Evolutionary conservation across 192 early-diverging fungal species (phyloP), one percentile per base, ranked within the genome.

Genomic region (Linnemannia elongata): DNA sequence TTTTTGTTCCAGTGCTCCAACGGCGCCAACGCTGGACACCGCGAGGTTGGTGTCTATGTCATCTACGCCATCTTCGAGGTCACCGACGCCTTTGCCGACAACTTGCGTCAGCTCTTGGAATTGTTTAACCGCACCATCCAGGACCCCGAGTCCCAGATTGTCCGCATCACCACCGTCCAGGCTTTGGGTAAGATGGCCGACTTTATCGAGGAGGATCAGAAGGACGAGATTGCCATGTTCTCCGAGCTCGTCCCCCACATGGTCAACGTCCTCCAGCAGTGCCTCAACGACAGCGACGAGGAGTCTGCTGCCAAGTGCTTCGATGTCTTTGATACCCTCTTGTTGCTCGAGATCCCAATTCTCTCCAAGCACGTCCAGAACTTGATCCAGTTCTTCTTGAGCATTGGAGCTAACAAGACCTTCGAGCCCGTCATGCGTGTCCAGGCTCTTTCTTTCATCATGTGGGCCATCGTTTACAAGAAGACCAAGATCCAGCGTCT

Each of bases 1-100:
- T 95, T 97, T 80, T 91, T 98, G 57, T 96, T 95, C 88, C 89
- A 95, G 83, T 95, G 94, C 82, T 96, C 96, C 81, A 92, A 91
- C 74, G 97, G 96, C 80, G 68, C 91, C 71, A 92, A 88, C 33
- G 90, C 94, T 13, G 90, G 90, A 68, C 96, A 98, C 75, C 95
- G 97, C 24, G 96, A 96, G 85, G 94, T 98, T 68, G 97, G 97
- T 47, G 91, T 97, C 17, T 98, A 95, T 75, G 94, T 96, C 24
- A 89, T 98, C 57, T 96, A 96, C 85, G 92, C 96, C 55, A 90
- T 98, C 75, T 97, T 97, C 85, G 97, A 98, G 77, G 94, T 94
- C 2, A 92, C 95, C 27, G 97, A 97, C 74, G 88, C 89, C 24
- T 92, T 96, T 60, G 70, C 90, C 35, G 88, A 92, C 63, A 92